Evolutionary conservation across 2,329 filamentous ascomycete species (phyloP), one percentile per base, ranked within the genome.

Genomic region (Aspergillus sp.): DNA sequence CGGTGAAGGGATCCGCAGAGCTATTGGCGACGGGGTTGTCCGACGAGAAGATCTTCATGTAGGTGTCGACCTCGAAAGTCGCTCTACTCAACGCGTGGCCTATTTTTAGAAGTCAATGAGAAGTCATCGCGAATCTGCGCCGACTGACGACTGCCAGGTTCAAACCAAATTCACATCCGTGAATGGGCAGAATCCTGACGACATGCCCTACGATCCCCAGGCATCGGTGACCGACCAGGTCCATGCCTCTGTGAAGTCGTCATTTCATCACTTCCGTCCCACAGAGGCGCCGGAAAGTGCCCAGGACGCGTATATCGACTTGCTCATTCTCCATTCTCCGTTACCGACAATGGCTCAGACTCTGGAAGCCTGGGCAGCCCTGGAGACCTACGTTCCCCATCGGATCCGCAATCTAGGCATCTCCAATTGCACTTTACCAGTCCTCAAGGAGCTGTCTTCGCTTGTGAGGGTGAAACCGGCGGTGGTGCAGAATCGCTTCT

Each of bases 101-200:
- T 25, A 51, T 41, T 43, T 11, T 45, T 40, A 48, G 45, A 49
- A 45, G 10, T 38, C 4, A n/a, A n/a, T 16, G 14, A 13, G 5
- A 17, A 16, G 16, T 23, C 40, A 10, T 42, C 40, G 34, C 4
- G 7, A n/a, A 13, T 3, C 34, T 38, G 34, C 34, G 13, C 36
- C 36, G 42, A 36, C 40, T 17, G 38, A 49, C 29, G 43, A 49
- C 42, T 34, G 16, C 9, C 49, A 88, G 83, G 77, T 92, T 42
- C 89, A 95, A 79, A 92, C 89, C n/a, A 94, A 93, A 69, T 94
- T 87, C 74, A 90, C 88, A 1, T 79, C 86, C 0, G 69, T 83
- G 4, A 70, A 71, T 14, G 85, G 83, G 20, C 88, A 92, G 67
- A 82, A 86, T 63, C 74, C 74, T 1, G 70, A 71, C 38, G 78